Conservation (phyloP, 1,284 basidiomycete genomes). For the Puccinia horiana region DNA sequence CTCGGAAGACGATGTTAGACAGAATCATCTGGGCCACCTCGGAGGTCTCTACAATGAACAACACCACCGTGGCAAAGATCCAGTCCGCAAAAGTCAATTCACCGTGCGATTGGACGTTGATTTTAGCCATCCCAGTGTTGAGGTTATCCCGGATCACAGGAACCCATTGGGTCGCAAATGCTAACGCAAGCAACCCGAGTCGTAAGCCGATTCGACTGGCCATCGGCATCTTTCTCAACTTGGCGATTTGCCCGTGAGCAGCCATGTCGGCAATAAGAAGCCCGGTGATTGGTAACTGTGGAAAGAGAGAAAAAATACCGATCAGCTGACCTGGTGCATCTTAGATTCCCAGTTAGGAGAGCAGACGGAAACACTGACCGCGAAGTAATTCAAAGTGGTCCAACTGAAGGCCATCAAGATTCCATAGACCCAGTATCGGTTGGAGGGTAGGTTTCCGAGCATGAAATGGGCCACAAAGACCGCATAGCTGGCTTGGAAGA, state of each 20-base stretch:
- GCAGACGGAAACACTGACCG: slow-evolving; percentile 32
- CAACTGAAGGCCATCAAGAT: slow-evolving; percentile 57
- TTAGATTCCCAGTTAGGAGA: neutral
- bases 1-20: slow-evolving; percentile 56
- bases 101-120: slow-evolving; percentile 56
- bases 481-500: slow-evolving; percentile 57
- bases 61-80: slow-evolving; percentile 55
- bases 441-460: slow-evolving; percentile 57
- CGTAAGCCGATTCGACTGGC: slow-evolving; percentile 54
- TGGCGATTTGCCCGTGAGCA: slow-evolving; percentile 56
- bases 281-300: slow-evolving; percentile 43
- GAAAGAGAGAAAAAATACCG: neutral
- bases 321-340: neutral
- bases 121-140: slow-evolving; percentile 54
- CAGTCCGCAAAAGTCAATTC: slow-evolving; percentile 56
- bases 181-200: slow-evolving; percentile 54
- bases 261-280: slow-evolving; percentile 56
- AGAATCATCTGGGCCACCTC: slow-evolving; percentile 55
- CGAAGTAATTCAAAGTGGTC: slow-evolving; percentile 57
- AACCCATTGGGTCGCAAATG: slow-evolving; percentile 55
- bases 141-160: slow-evolving; percentile 56
- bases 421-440: slow-evolving; percentile 58
- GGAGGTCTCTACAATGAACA: slow-evolving; percentile 56
- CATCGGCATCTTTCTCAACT: slow-evolving; percentile 55
- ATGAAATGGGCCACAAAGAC: slow-evolving; percentile 57